Conservation (phyloP, 2,329 filamentous ascomycete genomes). For the Fusarium zealandicum region DNA sequence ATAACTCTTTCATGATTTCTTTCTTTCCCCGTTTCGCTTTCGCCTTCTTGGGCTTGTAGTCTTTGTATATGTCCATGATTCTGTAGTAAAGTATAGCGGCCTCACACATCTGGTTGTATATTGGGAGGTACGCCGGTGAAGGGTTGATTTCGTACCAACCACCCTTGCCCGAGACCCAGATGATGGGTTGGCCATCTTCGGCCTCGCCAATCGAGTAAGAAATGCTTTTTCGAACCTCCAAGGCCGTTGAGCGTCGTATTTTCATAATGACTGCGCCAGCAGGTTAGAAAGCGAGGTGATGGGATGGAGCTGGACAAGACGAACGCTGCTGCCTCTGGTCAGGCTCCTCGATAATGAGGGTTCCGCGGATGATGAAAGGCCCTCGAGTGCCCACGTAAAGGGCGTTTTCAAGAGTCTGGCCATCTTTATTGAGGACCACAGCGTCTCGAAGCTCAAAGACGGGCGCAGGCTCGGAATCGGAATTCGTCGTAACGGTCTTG, state of each 20-base stretch:
- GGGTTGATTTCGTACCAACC: slow-evolving; percentile 75
- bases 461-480: slow-evolving; percentile 61
- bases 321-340: slow-evolving; percentile 47
- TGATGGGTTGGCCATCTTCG: slow-evolving; percentile 58
- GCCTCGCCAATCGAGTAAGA: slow-evolving; percentile 62
- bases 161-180: slow-evolving; percentile 66
- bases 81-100: slow-evolving; percentile 71
- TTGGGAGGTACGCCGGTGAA: slow-evolving; percentile 60
- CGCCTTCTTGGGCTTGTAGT: slow-evolving; percentile 42
- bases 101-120: slow-evolving; percentile 67
- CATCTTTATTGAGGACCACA: slow-evolving; percentile 63
- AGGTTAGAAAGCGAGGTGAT: slow-evolving; percentile 21
- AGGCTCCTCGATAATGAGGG: slow-evolving; percentile 60
- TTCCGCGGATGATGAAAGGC: slow-evolving; percentile 68
- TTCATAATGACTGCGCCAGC: slow-evolving; percentile 44
- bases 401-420: slow-evolving; percentile 64
- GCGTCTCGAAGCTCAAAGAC: slow-evolving; percentile 68
- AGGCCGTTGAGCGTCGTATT: slow-evolving; percentile 43
- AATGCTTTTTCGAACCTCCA: slow-evolving; percentile 62
- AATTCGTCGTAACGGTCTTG: slow-evolving; percentile 36
- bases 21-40: slow-evolving; percentile 42
- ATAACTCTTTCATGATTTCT: slow-evolving; percentile 42
- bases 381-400: slow-evolving; percentile 66
- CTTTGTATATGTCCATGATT: slow-evolving; percentile 63
- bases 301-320: slow-evolving; percentile 28